Conservation (phyloP, 352 stramenopile genomes). For the Phytopythium mirpurense region DNA sequence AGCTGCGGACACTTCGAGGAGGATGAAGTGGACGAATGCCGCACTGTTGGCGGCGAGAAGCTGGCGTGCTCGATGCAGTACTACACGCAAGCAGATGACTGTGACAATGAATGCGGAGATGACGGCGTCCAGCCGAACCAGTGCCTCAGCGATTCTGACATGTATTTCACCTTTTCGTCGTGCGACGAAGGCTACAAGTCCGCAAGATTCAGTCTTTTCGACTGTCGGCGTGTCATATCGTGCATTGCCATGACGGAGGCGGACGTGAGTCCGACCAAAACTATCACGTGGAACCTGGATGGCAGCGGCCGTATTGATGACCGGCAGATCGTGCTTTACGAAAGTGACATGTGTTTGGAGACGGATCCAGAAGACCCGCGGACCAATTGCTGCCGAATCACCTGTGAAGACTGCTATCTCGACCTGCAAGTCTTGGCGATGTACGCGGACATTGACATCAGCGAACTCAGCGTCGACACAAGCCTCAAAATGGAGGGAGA, state of each 20-base stretch:
- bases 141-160: neutral
- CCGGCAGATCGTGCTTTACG: neutral
- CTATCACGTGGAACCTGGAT: neutral
- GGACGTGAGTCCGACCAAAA: neutral
- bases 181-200: neutral
- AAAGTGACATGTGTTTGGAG: neutral
- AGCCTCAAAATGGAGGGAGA: neutral
- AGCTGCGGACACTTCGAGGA: neutral
- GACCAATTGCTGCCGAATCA: neutral
- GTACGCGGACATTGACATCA: neutral
- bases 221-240: neutral
- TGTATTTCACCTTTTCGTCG: neutral
- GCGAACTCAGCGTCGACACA: neutral
- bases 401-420: neutral
- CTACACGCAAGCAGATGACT: neutral
- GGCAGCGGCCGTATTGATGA: neutral
- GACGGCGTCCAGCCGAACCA: neutral
- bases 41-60: neutral
- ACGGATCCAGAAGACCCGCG: constrained; percentile 1
- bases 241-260: neutral
- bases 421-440: neutral
- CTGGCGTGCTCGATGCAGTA: neutral
- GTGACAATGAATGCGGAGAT: neutral
- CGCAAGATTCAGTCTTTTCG: too few relatives aligned
- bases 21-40: neutral